Evolutionary conservation across 2,329 filamentous ascomycete genomes (phyloP).

Genomic region (Aspergillus fructus): DNA sequence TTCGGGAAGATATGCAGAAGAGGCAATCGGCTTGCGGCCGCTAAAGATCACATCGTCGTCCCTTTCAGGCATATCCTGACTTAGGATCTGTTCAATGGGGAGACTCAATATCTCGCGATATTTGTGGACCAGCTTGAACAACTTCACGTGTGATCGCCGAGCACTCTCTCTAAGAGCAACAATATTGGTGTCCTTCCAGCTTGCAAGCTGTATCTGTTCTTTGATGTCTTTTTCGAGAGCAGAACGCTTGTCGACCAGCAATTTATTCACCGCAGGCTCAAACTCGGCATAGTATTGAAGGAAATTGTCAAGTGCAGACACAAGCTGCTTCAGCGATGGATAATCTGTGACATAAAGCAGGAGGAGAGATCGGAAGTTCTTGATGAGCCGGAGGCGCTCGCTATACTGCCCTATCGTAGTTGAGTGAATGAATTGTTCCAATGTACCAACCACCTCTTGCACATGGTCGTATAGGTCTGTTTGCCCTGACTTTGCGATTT

Average conservation of each 20-base stretch:
- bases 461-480: constrained; percentile 65
- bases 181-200: constrained; percentile 98
- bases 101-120: constrained; percentile 78
- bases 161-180: constrained; percentile 85
- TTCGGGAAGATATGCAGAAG: constrained; percentile 27
- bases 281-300: constrained; percentile 73
- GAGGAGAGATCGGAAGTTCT: constrained; percentile 63
- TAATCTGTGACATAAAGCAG: constrained; percentile 60
- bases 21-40: constrained; percentile 11
- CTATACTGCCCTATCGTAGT: constrained; percentile 80
- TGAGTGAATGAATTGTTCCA: constrained; percentile 75
- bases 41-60: constrained; percentile 29
- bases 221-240: constrained; percentile 88
- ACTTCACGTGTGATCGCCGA: constrained; percentile 82
- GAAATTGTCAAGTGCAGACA: constrained; percentile 71
- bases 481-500: constrained; percentile 59
- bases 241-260: constrained; percentile 65
- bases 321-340: constrained; percentile 57
- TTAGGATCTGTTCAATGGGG: constrained; percentile 64
- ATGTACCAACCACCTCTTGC: constrained; percentile 67
- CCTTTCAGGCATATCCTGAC: constrained; percentile 33
- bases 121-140: constrained; percentile 88
- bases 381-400: constrained; percentile 69
- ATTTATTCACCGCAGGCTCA: constrained; percentile 62
- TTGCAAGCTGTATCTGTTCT: constrained; percentile 87